These are phyloP conservation scores for Boletus rubropictus DNA, from an alignment of 768 basidiomycete species.

Conservation along the genomic window DNA sequence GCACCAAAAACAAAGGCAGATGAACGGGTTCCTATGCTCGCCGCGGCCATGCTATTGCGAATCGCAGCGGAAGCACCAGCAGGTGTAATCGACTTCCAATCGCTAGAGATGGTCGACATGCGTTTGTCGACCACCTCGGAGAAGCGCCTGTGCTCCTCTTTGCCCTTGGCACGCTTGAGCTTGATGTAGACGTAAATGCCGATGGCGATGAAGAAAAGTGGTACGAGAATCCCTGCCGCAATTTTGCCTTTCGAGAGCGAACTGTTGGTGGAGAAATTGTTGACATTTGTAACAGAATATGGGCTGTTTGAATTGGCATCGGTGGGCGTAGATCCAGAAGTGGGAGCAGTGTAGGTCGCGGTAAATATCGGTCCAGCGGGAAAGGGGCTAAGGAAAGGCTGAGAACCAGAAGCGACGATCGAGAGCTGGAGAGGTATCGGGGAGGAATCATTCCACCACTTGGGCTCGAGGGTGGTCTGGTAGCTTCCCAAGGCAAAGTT, in stretches of 20 bases:
- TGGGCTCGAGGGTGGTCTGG: conserved; percentile 45
- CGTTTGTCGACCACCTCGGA: conserved; percentile 68
- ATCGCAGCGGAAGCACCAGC: conserved; percentile 73
- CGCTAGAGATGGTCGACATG: conserved; percentile 74
- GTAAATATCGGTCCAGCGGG: conserved; percentile 68
- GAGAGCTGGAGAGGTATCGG: conserved; percentile 49
- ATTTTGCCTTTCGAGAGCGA: conserved; percentile 48
- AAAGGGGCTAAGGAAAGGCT: conserved; percentile 46
- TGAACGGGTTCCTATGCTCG: conserved; percentile 33
- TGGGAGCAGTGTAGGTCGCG: conserved; percentile 49
- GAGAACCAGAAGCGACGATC: conserved; percentile 47
- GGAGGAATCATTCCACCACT: conserved; percentile 65
- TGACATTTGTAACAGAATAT: conserved; percentile 37
- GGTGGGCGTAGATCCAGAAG: conserved; percentile 35
- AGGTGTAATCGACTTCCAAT: conserved; percentile 69
- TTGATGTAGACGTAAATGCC: conserved; percentile 47
- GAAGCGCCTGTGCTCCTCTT: conserved; percentile 53
- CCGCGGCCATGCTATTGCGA: conserved; percentile 56
- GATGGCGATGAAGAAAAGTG: conserved; percentile 52
- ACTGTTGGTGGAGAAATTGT: conserved; percentile 31
- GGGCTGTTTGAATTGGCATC: conserved; percentile 36
- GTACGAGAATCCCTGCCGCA: conserved; percentile 59
- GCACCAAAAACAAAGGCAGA: conserved; percentile 53
- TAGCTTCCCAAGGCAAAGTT: conserved; percentile 45
- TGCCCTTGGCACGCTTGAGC: conserved; percentile 43